Conservation (phyloP, 2,329 filamentous ascomycete genomes). For the Chrysoporthe cubensis region DNA sequence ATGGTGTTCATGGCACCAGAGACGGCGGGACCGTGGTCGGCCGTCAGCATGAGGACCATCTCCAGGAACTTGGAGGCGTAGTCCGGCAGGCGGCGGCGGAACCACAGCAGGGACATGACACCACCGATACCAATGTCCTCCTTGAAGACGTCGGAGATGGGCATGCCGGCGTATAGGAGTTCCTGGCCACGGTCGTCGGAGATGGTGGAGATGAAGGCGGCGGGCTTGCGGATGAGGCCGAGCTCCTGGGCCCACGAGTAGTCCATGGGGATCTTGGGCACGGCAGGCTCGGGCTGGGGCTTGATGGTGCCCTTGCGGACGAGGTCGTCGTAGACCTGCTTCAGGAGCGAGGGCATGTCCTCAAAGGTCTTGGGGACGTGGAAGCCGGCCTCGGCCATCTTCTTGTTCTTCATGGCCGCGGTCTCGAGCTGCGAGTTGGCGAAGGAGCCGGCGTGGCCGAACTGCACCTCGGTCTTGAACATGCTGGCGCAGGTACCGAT, state of each 20-base stretch:
- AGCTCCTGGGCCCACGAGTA: slow-evolving; percentile 99
- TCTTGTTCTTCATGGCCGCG: slow-evolving; percentile 93
- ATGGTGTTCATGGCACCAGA: slow-evolving; percentile 99
- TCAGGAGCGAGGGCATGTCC: slow-evolving; percentile 80
- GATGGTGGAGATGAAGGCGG: slow-evolving; percentile 99
- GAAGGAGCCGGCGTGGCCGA: slow-evolving; percentile 97
- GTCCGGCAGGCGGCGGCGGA: slow-evolving; percentile 93
- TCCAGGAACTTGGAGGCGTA: slow-evolving; percentile 99
- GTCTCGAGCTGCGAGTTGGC: slow-evolving; percentile 99
- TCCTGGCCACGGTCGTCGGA: slow-evolving; percentile 99
- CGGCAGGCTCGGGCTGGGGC: slow-evolving; percentile 84
- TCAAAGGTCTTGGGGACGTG: slow-evolving; percentile 95
- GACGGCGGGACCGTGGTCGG: slow-evolving; percentile 97
- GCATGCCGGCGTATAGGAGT: slow-evolving; percentile 97
- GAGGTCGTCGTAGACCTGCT: slow-evolving; percentile 84
- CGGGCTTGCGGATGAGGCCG: slow-evolving; percentile 98
- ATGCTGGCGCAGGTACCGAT: slow-evolving; percentile 99
- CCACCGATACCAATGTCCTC: slow-evolving; percentile 99
- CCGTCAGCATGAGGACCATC: slow-evolving; percentile 99
- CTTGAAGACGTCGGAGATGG: slow-evolving; percentile 99
- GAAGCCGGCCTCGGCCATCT: slow-evolving; percentile 94
- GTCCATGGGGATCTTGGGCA: slow-evolving; percentile 99
- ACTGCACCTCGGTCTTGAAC: slow-evolving; percentile 99
- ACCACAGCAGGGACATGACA: slow-evolving; percentile 99
- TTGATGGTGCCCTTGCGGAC: slow-evolving; percentile 84